A percentile compares a stretch with the other conserved stretches of the same genome.
These are phyloP conservation scores for Chenopodium quinoa DNA, from an alignment of 148 eudicot species.

Conservation along the genomic window DNA sequence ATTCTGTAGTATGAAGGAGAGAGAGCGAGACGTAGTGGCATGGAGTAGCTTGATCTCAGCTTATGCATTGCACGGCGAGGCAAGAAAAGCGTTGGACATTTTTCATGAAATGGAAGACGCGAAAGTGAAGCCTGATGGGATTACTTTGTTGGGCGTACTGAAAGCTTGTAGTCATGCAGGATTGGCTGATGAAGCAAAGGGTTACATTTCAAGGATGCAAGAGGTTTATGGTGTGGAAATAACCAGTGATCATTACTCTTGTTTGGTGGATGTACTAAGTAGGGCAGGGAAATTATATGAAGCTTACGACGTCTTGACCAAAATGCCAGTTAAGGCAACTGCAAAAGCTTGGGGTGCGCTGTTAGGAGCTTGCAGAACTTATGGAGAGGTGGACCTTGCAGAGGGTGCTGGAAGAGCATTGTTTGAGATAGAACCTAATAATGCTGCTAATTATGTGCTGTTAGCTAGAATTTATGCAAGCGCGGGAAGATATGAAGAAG, in stretches of 20 bases:
- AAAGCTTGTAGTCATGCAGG: slow-evolving; percentile 64
- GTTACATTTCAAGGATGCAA: slow-evolving; percentile 38
- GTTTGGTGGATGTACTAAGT: slow-evolving; percentile 58
- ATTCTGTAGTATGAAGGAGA: slow-evolving; percentile 37
- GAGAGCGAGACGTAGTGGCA: slow-evolving; percentile 54
- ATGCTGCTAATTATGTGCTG: slow-evolving; percentile 59
- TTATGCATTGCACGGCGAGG: slow-evolving; percentile 56
- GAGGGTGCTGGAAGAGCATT: slow-evolving; percentile 51
- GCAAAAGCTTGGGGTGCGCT: slow-evolving; percentile 71
- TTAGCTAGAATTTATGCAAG: slow-evolving; percentile 49
- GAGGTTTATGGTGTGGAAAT: slow-evolving; percentile 37
- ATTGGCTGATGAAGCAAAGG: slow-evolving; percentile 47
- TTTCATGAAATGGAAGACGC: slow-evolving; percentile 46
- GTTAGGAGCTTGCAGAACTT: slow-evolving; percentile 55
- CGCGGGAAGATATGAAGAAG: slow-evolving; percentile 53
- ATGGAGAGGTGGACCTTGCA: slow-evolving; percentile 52
- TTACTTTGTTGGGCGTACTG: slow-evolving; percentile 52
- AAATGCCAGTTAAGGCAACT: slow-evolving; percentile 54
- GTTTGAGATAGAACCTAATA: slow-evolving; percentile 54
- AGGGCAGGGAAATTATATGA: slow-evolving; percentile 52
- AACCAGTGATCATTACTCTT: slow-evolving; percentile 56
- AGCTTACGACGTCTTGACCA: slow-evolving; percentile 41
- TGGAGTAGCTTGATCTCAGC: slow-evolving; percentile 70
- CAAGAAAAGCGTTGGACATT: slow-evolving; percentile 36
- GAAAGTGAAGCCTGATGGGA: slow-evolving; percentile 44